Base-by-base conservation (phyloP, 192 early-diverging fungal genomes). In the Spizellomyces sp. region DNA sequence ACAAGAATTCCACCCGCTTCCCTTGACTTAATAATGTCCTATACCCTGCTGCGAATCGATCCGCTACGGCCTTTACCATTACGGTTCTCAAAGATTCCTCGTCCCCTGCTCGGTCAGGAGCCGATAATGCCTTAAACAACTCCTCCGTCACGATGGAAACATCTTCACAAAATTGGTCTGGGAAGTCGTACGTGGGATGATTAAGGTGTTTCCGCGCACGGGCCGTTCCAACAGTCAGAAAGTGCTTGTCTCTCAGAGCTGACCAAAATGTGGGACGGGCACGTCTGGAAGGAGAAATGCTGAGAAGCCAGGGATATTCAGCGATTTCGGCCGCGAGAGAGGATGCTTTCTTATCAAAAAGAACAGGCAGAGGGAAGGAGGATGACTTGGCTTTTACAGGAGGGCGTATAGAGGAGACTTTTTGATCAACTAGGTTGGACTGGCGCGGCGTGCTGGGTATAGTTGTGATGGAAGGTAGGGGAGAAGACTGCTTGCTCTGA, bases 131-230 rank as follows among this genome's bases (percentile, higher is more conserved):
- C 14, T 5, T 27, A 5, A 80, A 71, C 0, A 74, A 15, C 10
- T 75, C 66, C 5, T 41, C 15, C 3, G 61, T 42, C 22, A 74
- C 70, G 4, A 9, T 12, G 6, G 19, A 56, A 41, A 62, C 73
- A 67, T 81, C 79, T 10, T 67, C 57, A 43, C 45, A 45, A 54
- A 81, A 77, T 36, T 75, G 67, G 42, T 64, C 45, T 15, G 75
- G 76, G 61, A 77, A 81, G 41, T 68, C 73, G 63, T 81, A 81
- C 42, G 67, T 60, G n/a, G 68, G 73, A 44, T 71, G 54, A 47
- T 77, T 41, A 27, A 81, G 62, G 45, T 77, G 79, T 22, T 66
- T 73, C 27, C 70, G 47, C 6, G 69, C 72, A 19, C 79, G 75
- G 14, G 64, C 69, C 15, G 58, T 74, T 7, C 67, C 79, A 17